A percentile compares a stretch with the other conserved stretches of the same genome.
Conservation (phyloP, 495 filamentous ascomycete species). For the Jackrogersella multiformis region DNA sequence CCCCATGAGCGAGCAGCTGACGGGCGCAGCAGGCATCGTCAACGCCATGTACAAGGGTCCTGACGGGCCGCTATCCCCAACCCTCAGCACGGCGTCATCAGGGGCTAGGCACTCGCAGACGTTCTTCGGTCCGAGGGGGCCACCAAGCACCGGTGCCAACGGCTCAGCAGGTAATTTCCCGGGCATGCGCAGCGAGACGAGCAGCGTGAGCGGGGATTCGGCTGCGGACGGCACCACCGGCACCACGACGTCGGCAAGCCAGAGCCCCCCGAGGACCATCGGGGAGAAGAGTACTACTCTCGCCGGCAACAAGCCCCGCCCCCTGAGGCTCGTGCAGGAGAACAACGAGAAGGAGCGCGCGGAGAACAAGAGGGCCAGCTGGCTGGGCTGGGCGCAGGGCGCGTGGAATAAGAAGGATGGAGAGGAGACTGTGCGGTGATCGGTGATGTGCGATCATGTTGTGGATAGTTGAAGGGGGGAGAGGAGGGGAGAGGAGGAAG, state of each 20-base stretch:
- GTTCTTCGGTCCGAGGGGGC: conserved; percentile 48
- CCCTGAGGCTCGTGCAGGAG: conserved; percentile 85
- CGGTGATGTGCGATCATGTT: neutral
- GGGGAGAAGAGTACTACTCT: conserved; percentile 66
- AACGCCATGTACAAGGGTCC: conserved; percentile 82
- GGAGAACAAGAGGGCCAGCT: conserved; percentile 62
- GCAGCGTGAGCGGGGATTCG: conserved; percentile 70
- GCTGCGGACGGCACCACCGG: conserved; percentile 57
- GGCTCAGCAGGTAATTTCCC: conserved; percentile 62
- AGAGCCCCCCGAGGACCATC: conserved; percentile 60
- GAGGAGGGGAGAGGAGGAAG: too few relatives aligned
- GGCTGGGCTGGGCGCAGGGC: conserved; percentile 63
- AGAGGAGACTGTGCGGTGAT: conserved; percentile 33
- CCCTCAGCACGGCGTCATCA: conserved; percentile 55
- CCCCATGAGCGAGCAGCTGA: conserved; percentile 76
- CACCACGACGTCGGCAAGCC: conserved; percentile 63
- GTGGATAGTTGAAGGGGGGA: neutral
- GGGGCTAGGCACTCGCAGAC: conserved; percentile 53
- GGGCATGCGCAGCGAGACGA: conserved; percentile 65
- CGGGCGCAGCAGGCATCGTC: conserved; percentile 74
- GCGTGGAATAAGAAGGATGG: conserved; percentile 55
- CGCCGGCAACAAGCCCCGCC: conserved; percentile 79
- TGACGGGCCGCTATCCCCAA: conserved; percentile 64
- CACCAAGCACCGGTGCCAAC: conserved; percentile 34
- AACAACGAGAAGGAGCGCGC: conserved; percentile 50